Base-by-base conservation (phyloP, 75 land plant species). In the Sequoia sempervirens region DNA sequence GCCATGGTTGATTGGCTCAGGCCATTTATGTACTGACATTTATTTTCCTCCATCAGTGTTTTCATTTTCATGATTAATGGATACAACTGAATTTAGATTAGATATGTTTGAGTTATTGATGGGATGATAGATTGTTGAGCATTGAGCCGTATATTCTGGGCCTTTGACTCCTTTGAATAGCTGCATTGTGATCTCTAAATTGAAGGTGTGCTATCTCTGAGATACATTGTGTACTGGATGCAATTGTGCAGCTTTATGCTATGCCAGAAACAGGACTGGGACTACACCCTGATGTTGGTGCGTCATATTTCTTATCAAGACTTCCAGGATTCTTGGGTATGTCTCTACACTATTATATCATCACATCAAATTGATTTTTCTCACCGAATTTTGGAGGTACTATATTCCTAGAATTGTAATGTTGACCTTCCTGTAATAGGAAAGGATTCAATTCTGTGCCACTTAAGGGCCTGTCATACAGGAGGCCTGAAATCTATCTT, bases 261-360 rank as follows among this genome's bases (percentile, higher is more conserved):
- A 97, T 97, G 99, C 99, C 99, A 75, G 99, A 97, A 88, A 96
- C 98, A 83, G 94, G 91, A 52, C 87, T 97, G 50, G 99, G 99
- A 30, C 92, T 96, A 43, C 94, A 94, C 80, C 99, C 99, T 45
- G 98, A 97, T 91, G 90, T 96, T 46, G 99, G 99, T 75, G 99
- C 98, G 41, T 96, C 99, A 3, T 94, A 90, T 88, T 97, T 90
- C 82, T 86, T 97, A 37, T 94, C 99, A 82, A 92, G 94, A 78
- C 92, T 96, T 37, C 94, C 93, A 43, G 98, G 98, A 30, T 92
- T 93, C 83, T 88, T 97, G 82, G 99, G 99, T 96, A 91, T 43
- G 80, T 41, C 23, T 41, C 79, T 78, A 12, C n/a, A n/a, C 13
- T 43, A 76, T 37, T 20, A 54, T 34, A 52, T 18, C 40, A 28